Evolutionary conservation across 2,329 filamentous ascomycete genomes (phyloP).

Genomic region (Myriosclerotinia scirpicola): DNA sequence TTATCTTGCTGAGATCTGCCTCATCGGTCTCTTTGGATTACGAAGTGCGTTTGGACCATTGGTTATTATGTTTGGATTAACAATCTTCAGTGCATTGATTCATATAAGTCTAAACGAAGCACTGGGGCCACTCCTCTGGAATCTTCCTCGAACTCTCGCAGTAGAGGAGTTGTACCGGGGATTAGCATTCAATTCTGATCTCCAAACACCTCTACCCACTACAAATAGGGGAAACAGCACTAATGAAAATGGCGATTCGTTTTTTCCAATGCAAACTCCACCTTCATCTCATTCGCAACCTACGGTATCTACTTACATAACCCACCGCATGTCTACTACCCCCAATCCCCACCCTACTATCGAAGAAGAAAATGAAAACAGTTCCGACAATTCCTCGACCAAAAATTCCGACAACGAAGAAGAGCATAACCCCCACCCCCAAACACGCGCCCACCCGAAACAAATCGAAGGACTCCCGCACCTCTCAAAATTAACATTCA

Average conservation of each 20-base stretch:
- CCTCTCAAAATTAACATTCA: conserved; percentile 22
- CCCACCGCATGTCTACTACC: not conserved
- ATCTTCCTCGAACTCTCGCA: conserved; percentile 38
- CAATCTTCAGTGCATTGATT: conserved; percentile 56
- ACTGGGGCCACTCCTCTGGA: conserved; percentile 36
- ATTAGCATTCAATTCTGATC: conserved; percentile 37
- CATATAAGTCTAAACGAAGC: conserved; percentile 46
- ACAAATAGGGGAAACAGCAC: conserved; percentile 36
- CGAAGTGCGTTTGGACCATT: conserved; percentile 53
- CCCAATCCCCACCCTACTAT: not conserved
- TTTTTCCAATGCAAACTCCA: conserved; percentile 2
- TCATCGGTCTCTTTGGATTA: conserved; percentile 64
- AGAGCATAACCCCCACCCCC: conserved; percentile 13
- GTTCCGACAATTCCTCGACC: not conserved
- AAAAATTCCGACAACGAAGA: conserved; percentile 5
- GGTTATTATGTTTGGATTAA: conserved; percentile 57
- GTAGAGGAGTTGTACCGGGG: conserved; percentile 34
- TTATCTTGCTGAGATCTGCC: conserved; percentile 61
- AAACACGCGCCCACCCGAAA: not conserved
- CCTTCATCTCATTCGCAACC: not conserved
- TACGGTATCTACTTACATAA: conserved; percentile 9
- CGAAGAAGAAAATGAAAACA: not conserved
- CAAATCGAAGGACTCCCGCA: conserved; percentile 20
- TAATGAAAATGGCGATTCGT: conserved; percentile 1
- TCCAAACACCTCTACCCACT: conserved; percentile 26